These are phyloP conservation scores for Phytopythium litorale DNA, from an alignment of 352 stramenopile genomes.

Conservation along the genomic window DNA sequence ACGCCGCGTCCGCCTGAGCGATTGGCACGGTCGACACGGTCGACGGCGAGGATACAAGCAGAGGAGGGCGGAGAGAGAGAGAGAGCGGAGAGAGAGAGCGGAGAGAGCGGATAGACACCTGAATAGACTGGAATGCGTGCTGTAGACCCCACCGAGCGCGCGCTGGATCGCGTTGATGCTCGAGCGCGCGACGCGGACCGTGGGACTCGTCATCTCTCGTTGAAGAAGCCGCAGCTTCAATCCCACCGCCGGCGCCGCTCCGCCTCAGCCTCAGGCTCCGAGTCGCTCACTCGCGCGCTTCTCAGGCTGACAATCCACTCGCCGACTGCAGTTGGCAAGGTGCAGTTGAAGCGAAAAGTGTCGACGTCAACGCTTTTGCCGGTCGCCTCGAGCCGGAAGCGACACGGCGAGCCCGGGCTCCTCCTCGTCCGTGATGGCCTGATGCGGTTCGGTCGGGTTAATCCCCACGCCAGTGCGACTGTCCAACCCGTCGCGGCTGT, in stretches of 20 bases:
- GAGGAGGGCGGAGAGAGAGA: neutral
- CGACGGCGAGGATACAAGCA: neutral
- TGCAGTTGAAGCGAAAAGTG: constrained; percentile 7
- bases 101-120: neutral
- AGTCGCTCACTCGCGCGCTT: no score
- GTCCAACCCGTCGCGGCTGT: neutral
- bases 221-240: neutral
- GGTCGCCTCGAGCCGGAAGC: neutral
- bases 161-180: neutral
- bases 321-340: neutral
- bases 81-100: no score
- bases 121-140: constrained; percentile 4
- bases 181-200: neutral
- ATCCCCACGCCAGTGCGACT: neutral
- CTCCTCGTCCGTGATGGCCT: neutral
- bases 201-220: neutral
- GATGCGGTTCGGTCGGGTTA: neutral
- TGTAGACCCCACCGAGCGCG: neutral
- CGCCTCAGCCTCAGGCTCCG: no score
- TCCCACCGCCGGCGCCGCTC: neutral
- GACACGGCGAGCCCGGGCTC: no score
- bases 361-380: constrained; percentile 8
- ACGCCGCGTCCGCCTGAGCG: constrained; percentile 7
- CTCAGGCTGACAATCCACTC: no score
- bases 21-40: no score